Conservation (phyloP, 148 eudicot genomes). For the Rhododendron vialii region DNA sequence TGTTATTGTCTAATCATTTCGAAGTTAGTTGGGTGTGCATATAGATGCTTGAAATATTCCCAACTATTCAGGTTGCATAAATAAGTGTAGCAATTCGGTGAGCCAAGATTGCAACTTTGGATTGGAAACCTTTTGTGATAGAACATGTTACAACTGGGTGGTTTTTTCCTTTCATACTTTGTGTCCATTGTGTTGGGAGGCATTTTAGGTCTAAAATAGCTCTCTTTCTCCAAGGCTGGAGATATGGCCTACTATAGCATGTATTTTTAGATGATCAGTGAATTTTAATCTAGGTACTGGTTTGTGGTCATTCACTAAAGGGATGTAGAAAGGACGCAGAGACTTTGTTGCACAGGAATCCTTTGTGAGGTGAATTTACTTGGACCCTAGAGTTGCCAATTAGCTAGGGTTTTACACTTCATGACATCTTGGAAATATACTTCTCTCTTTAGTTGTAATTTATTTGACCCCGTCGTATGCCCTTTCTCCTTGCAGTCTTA, state of each 20-base stretch:
- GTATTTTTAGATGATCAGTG: neutral
- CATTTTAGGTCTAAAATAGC: neutral
- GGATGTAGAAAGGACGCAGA: neutral
- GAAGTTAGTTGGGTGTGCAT: constrained; percentile 7
- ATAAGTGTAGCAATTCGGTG: neutral
- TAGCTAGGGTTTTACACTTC: neutral
- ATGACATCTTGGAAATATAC: neutral
- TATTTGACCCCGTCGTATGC: neutral
- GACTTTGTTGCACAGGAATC: neutral
- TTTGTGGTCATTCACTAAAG: neutral
- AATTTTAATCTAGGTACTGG: neutral
- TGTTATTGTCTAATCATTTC: neutral
- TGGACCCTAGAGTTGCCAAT: neutral
- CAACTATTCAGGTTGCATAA: neutral
- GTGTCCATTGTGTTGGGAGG: neutral
- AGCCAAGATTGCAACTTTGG: neutral
- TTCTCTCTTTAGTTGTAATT: neutral
- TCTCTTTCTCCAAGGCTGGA: neutral
- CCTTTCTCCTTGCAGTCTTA: neutral
- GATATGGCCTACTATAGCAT: neutral
- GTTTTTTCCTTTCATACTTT: neutral
- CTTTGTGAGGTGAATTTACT: neutral
- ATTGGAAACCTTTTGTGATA: neutral
- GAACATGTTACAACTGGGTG: neutral
- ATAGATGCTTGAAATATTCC: neutral